Evolutionary conservation across 495 filamentous ascomycete genomes (phyloP).

Genomic region (Corynascus novoguineensis): DNA sequence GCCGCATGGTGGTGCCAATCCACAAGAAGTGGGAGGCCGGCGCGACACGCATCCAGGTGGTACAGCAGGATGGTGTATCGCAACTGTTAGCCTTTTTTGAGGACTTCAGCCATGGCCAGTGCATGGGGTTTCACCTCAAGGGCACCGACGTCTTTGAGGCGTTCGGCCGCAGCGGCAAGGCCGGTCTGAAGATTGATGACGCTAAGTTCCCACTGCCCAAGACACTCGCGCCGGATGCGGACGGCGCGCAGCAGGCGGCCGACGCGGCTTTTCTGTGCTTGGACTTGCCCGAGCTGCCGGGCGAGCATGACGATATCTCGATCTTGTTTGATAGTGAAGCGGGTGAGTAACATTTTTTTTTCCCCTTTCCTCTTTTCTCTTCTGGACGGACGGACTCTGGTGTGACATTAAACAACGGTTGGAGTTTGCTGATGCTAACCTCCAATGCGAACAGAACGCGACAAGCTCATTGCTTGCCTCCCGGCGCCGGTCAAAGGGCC

Average conservation of each 20-base stretch:
- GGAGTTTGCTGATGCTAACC: background rate
- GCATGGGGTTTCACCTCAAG: conserved; percentile 81
- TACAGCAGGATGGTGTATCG: conserved; percentile 62
- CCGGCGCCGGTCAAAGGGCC: conserved; percentile 46
- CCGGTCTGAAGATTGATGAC: conserved; percentile 68
- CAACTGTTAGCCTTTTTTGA: conserved; percentile 80
- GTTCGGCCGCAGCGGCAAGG: conserved; percentile 60
- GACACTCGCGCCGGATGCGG: conserved; percentile 44
- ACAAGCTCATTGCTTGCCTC: conserved; percentile 39
- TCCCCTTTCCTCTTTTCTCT: too few species aligned
- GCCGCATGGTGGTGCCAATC: conserved; percentile 80
- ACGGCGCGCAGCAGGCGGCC: conserved; percentile 24
- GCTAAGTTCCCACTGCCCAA: conserved; percentile 83
- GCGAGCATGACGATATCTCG: conserved; percentile 84
- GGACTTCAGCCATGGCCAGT: conserved; percentile 73
- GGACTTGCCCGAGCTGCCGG: conserved; percentile 80
- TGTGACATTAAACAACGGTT: too few species aligned
- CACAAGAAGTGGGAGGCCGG: conserved; percentile 85
- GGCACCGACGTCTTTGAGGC: conserved; percentile 73
- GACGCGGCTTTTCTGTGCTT: conserved; percentile 68
- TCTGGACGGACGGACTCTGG: too few species aligned
- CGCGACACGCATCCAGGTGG: conserved; percentile 68
- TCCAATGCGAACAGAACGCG: conserved; percentile 34
- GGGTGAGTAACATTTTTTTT: conserved; percentile 51
- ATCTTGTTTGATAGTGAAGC: conserved; percentile 73